These are phyloP conservation scores for Dimargaris cristalligena DNA, from an alignment of 192 early-diverging fungal genomes.

Conservation along the genomic window DNA sequence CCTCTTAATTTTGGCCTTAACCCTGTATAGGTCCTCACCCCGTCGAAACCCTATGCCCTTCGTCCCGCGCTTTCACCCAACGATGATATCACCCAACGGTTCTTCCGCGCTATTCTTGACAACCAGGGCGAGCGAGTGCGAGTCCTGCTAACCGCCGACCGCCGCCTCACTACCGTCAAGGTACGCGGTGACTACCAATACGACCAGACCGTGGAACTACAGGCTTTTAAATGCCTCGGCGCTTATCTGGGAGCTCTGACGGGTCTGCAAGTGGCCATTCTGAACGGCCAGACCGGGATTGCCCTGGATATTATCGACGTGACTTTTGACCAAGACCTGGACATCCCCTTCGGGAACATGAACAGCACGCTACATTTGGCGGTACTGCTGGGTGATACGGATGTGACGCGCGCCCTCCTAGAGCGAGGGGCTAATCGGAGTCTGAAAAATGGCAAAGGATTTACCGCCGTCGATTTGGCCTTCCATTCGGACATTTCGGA, in stretches of 20 bases:
- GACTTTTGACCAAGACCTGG: constrained; percentile 48
- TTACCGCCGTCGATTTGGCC: constrained; percentile 30
- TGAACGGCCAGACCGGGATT: constrained; percentile 37
- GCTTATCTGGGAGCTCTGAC: constrained; percentile 47
- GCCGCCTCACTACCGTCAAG: constrained; percentile 17
- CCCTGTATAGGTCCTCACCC: too few relatives aligned
- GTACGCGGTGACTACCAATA: constrained; percentile 14
- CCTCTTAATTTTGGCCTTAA: too few relatives aligned
- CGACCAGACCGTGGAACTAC: constrained; percentile 31
- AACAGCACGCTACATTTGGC: constrained; percentile 61
- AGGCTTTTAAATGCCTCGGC: constrained; percentile 47
- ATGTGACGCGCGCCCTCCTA: constrained; percentile 37
- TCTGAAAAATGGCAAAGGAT: constrained; percentile 42
- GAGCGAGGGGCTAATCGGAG: constrained; percentile 42
- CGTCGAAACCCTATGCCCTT: too few relatives aligned
- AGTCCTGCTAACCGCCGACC: constrained; percentile 17
- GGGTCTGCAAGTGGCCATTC: constrained; percentile 41
- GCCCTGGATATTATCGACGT: constrained; percentile 52
- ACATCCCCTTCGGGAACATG: constrained; percentile 41
- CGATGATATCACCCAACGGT: background rate
- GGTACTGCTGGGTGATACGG: constrained; percentile 35
- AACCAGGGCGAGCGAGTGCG: constrained; percentile 23
- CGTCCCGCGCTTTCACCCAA: too few relatives aligned
- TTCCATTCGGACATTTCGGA: constrained; percentile 4
- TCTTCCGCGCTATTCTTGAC: constrained; percentile 21